Conservation (phyloP, 306 rosid genomes). For the Cucumis cinereus region DNA sequence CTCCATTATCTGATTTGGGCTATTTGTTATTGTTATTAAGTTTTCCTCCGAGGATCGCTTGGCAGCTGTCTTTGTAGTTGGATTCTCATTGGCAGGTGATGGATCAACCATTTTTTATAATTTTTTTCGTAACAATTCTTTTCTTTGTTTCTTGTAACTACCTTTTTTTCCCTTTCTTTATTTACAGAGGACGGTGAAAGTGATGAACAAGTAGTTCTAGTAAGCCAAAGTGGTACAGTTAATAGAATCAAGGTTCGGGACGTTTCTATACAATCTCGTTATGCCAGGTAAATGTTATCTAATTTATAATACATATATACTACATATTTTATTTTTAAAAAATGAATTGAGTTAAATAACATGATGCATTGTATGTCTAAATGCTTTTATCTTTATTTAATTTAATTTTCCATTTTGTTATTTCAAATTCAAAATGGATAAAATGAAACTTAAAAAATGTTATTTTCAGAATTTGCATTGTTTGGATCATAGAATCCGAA, state of each 20-base stretch:
- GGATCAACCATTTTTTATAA: not conserved
- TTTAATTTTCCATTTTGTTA: too few relatives aligned
- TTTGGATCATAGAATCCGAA: too few relatives aligned
- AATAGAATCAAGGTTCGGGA: slow-evolving; percentile 95
- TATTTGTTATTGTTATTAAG: slow-evolving; percentile 18
- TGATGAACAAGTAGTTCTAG: slow-evolving; percentile 96
- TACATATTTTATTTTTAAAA: too few relatives aligned
- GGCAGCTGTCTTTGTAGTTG: slow-evolving; percentile 91
- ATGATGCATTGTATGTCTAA: too few relatives aligned
- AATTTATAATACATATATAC: too few relatives aligned
- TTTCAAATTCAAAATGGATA: too few relatives aligned
- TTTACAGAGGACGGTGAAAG: slow-evolving; percentile 86
- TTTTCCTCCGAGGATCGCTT: slow-evolving; percentile 71
- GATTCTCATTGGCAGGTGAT: slow-evolving; percentile 74
- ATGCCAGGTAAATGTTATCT: slow-evolving; percentile 51
- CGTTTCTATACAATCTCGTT: slow-evolving; percentile 88
- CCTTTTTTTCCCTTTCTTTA: not conserved
- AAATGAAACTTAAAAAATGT: too few relatives aligned
- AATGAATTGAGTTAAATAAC: too few relatives aligned
- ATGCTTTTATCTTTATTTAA: too few relatives aligned
- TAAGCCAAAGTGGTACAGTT: slow-evolving; percentile 94
- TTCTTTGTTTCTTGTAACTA: not conserved
- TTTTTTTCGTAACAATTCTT: not conserved
- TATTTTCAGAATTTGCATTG: too few relatives aligned
- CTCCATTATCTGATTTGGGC: slow-evolving; percentile 3